A percentile compares a stretch with the other conserved stretches of the same genome.
phyloP scores from a whole-genome alignment of 2,329 filamentous ascomycete genomes.

The Ophiostoma piceae region DNA sequence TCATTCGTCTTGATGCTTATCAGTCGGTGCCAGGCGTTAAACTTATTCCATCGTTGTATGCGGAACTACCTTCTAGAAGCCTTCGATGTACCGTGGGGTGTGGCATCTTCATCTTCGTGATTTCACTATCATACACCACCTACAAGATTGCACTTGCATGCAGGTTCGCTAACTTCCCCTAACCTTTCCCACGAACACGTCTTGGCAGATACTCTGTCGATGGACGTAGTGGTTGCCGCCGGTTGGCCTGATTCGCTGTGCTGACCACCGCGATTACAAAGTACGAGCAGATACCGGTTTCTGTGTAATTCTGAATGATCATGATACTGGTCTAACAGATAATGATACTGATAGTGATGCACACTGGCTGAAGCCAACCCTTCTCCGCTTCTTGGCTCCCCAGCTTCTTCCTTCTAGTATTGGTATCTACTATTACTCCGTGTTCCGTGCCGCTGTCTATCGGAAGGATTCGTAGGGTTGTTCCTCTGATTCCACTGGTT shows the following conservation, averaged over 20 bases:
- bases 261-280: background rate
- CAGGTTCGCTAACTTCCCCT: background rate
- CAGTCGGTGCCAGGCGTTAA: background rate
- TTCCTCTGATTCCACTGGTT: background rate
- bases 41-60: background rate
- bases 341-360: background rate
- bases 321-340: background rate
- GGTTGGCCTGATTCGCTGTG: background rate
- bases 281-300: background rate
- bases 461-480: background rate
- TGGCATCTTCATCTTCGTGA: background rate
- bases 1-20: constrained; percentile 5
- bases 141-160: background rate
- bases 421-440: background rate
- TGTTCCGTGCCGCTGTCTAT: constrained; percentile 3
- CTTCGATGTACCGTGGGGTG: constrained; percentile 7
- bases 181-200: constrained; percentile 4
- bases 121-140: background rate
- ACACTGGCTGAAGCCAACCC: background rate
- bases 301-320: background rate
- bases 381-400: constrained; percentile 3
- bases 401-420: background rate
- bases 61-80: background rate
- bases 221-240: background rate
- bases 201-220: constrained; percentile 1